Base-by-base conservation (phyloP, 306 rosid species). In the Gleditsia sinensis region DNA sequence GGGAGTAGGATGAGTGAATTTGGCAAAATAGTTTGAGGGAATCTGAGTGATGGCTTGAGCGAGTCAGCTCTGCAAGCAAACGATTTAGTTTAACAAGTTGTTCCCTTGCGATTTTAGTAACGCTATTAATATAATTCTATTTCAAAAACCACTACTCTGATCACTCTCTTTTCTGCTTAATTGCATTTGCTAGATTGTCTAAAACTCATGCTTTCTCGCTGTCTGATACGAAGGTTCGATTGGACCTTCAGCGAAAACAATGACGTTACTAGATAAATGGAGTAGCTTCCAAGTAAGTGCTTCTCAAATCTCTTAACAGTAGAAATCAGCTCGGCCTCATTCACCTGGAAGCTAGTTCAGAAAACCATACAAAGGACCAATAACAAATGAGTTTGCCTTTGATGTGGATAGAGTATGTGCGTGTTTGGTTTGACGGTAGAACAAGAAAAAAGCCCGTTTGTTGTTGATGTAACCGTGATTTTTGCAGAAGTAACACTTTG, bases 21-120 rank as follows among this genome's bases (percentile, higher is more conserved):
- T 75, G 73, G 50, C 51, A 46, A 65, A 86, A 90, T 32, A 89
- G 82, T 36, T 58, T 69, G 75, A 86, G 82, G 42, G 88, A 63
- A 1, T 92, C 85, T 0, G 69, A 23, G 81, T 69, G 80, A 50
- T 75, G 76, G 62, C 82, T 71, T 19, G 89, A 76, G 27, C 78
- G 87, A 7, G 45, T 80, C 63, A 88, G 89, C 20, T 78, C 40
- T 34, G 87, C 75, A 16, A 90, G 91, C 39, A 10, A 13, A 48
- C 55, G 83, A 69, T 90, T 92, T 37, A 86, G 83, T 34, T 81
- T 63, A 10, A 89, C 40, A 10, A 87, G 85, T 25, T 76, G 75
- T 39, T 81, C 62, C 16, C 53, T 40, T 10, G 54, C 43, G 20
- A 37, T 40, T 36, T 51, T 79, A 3, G 71, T 20, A 24, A 63